phyloP scores from a whole-genome alignment of 805 yeast species.

The Suhomyces kilbournensis region DNA sequence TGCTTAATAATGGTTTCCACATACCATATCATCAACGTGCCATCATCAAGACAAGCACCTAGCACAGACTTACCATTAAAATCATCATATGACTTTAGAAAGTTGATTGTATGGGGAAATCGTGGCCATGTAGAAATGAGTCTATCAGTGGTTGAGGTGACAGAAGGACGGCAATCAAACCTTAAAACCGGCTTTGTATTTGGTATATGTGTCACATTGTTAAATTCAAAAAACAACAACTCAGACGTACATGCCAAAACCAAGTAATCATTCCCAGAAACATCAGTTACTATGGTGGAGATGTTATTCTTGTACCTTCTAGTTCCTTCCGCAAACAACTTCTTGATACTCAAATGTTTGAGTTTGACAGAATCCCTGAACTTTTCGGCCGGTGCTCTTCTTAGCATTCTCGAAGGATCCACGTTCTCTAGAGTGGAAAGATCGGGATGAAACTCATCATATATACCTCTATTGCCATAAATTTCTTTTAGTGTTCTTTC shows the following conservation, averaged over 20 bases:
- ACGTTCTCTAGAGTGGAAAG: constrained; percentile 14
- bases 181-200: constrained; percentile 20
- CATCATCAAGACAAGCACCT: constrained; percentile 54
- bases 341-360: constrained; percentile 18
- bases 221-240: constrained; percentile 32
- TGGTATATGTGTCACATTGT: constrained; percentile 26
- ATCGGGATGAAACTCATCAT: constrained; percentile 8
- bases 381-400: constrained; percentile 32
- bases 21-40: constrained; percentile 41
- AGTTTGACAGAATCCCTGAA: constrained; percentile 34
- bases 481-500: constrained; percentile 10
- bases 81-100: constrained; percentile 32
- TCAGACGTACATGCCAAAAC: constrained; percentile 35
- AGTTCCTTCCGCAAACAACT: constrained; percentile 21
- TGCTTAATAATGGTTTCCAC: constrained; percentile 22
- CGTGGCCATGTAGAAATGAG: constrained; percentile 49
- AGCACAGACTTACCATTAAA: constrained; percentile 43
- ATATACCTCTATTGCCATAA: constrained; percentile 2
- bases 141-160: constrained; percentile 40
- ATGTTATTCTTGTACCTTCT: constrained; percentile 44
- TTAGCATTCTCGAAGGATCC: constrained; percentile 17
- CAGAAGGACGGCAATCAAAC: constrained; percentile 42
- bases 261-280: constrained; percentile 17
- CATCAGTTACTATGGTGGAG: constrained; percentile 19
- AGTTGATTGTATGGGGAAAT: constrained; percentile 57